Evolutionary conservation across 495 filamentous ascomycete genomes (phyloP).

Genomic region (Echria macrotheca): DNA sequence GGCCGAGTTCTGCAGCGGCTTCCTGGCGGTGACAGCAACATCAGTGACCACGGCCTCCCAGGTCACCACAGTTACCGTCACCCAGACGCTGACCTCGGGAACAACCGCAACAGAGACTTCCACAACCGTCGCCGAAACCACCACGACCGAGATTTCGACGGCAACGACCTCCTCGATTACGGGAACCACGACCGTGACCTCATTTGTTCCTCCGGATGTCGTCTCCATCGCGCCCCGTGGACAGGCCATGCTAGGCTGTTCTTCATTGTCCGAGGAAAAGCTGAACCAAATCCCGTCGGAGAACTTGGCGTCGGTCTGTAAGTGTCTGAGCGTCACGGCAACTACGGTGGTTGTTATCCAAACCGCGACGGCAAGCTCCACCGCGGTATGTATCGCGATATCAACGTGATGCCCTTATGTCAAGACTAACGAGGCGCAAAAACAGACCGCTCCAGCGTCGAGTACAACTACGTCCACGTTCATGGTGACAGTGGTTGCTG

Average conservation of each 20-base stretch:
- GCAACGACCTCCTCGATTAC: neutral
- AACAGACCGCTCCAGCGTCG: too few species aligned
- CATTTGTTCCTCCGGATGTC: neutral
- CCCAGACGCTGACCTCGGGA: neutral
- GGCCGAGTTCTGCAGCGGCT: constrained; percentile 3
- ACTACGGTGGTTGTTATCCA: neutral
- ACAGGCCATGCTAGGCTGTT: neutral
- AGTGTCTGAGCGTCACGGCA: neutral
- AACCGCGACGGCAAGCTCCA: neutral
- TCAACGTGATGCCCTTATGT: too few species aligned
- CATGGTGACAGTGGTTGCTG: neutral
- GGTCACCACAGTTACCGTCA: neutral
- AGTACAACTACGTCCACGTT: neutral
- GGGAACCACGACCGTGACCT: neutral
- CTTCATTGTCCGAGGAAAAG: neutral
- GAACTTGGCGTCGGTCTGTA: neutral
- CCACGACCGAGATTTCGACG: neutral
- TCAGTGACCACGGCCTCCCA: too few species aligned
- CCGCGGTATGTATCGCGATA: too few species aligned
- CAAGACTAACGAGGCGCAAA: too few species aligned
- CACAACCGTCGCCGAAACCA: neutral
- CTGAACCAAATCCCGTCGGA: neutral
- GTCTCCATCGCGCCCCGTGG: neutral
- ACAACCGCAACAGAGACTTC: neutral
- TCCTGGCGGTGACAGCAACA: too few species aligned